A percentile compares a stretch with the other conserved stretches of the same genome.
Evolutionary conservation across 805 yeast species (phyloP).

Genomic region (Huiozyma naganishii): DNA sequence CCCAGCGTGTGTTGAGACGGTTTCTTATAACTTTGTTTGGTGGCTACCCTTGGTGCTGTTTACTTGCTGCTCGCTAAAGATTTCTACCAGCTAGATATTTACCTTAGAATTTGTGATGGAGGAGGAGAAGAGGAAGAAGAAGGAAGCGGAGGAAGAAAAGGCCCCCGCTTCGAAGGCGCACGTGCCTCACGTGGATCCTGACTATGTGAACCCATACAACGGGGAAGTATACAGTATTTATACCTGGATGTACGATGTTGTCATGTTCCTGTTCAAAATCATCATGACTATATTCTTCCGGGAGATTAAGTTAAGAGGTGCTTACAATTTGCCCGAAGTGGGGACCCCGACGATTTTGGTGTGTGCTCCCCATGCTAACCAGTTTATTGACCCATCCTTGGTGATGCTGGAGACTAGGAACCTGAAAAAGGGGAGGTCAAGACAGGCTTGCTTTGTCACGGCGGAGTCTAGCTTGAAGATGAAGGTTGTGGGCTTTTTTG

Average conservation of each 20-base stretch:
- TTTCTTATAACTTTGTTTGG: too few relatives aligned
- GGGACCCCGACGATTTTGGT: constrained; percentile 56
- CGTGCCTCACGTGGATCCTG: constrained; percentile 13
- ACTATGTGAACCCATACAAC: constrained; percentile 18
- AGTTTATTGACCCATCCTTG: constrained; percentile 72
- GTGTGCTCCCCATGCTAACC: constrained; percentile 81
- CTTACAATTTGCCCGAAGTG: constrained; percentile 20
- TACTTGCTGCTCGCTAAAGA: too few relatives aligned
- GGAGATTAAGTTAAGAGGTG: constrained; percentile 65
- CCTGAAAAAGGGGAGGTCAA: constrained; percentile 33
- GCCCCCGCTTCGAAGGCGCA: constrained; percentile 12
- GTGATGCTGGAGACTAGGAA: constrained; percentile 65
- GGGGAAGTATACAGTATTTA: constrained; percentile 16
- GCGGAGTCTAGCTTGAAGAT: constrained; percentile 67
- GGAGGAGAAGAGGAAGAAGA: too few relatives aligned
- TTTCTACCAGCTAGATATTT: too few relatives aligned
- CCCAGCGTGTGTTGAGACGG: too few relatives aligned
- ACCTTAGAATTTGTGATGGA: too few relatives aligned
- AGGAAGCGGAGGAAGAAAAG: too few relatives aligned
- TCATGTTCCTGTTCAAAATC: constrained; percentile 20
- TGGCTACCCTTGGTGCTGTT: too few relatives aligned
- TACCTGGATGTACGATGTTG: constrained; percentile 24
- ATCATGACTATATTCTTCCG: constrained; percentile 45
- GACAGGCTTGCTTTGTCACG: constrained; percentile 67
- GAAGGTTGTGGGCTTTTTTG: constrained; percentile 60